Conservation (phyloP, 176 grass and related monocot genomes). For the Oropetium thomaeum region DNA sequence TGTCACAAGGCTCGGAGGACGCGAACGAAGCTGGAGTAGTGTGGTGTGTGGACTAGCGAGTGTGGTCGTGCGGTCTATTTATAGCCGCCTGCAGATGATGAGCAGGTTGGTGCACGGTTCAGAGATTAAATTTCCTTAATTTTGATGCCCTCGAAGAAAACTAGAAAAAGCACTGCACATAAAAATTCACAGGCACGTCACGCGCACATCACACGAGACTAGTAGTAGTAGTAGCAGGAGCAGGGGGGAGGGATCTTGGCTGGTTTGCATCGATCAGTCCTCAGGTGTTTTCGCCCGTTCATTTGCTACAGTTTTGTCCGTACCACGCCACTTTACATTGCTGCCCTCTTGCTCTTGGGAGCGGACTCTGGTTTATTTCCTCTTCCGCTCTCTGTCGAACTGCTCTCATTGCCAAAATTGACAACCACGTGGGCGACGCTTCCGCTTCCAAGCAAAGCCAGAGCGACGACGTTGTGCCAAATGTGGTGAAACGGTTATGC, state of each 20-base stretch:
- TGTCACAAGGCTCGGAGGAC: neutral
- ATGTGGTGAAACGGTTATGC: neutral
- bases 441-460: neutral
- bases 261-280: too few species aligned
- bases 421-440: neutral
- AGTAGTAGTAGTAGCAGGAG: too few species aligned
- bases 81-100: constrained; percentile 26
- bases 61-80: constrained; percentile 26
- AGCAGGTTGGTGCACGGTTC: neutral
- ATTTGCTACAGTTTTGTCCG: too few species aligned
- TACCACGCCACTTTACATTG: neutral
- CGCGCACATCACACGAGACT: neutral
- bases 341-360: neutral
- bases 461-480: neutral
- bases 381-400: neutral
- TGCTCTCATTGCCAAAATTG: neutral
- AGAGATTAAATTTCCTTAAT: neutral
- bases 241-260: too few species aligned
- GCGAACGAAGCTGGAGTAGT: neutral
- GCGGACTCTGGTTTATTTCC: too few species aligned
- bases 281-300: too few species aligned
- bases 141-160: neutral
- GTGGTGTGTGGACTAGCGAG: neutral
- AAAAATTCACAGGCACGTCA: constrained; percentile 4
- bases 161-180: too few species aligned